Evolutionary conservation across 1,139 yeast genomes (phyloP), one percentile per base, ranked within the genome.

Genomic region (Blastobotrys capitulatus): DNA sequence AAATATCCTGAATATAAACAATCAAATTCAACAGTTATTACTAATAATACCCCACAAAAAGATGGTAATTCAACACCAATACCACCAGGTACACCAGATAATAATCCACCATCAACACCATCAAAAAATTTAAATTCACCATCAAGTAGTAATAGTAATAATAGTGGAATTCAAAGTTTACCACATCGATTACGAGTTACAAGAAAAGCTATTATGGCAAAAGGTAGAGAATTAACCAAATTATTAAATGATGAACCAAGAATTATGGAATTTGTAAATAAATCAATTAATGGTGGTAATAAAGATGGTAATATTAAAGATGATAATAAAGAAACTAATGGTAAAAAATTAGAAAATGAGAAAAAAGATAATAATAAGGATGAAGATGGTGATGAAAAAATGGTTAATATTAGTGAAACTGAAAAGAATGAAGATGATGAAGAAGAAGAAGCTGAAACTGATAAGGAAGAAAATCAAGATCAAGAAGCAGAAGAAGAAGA

Each of bases 181-280:
- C 40, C 48, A 2, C 40, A 44, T 12, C 31, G 34, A 27, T 18
- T 15, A 38, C 20, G 48, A 13, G 44, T 38, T 16, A 46, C 48
- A 2, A 20, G 48, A 18, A 46, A 46, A 29, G 41, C 37, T 7
- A 40, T 46, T 12, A 26, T 46, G 39, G 19, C 35, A 2, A 46
- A 39, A 27, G 48, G 44, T 20, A 32, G 26, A 18, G 48, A 46
- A 9, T 27, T 46, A 39, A 44, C 41, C 6, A 19, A 22, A 35
- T 32, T 46, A 20, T 32, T 44, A 22, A 13, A 39, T 2, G 29
- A 22, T 10, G 18, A 39, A 12, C 16, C 42, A 13, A 13, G n/a
- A 12, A 29, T 29, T 29, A 29, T 29, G 32, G 32, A 10, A 9
- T 10, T 6, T 12, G 29, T 7, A 26, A 26, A 26, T 26, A 10